Percentiles rank a stretch among this genome's conserved stretches.
phyloP scores from a whole-genome alignment of 768 basidiomycete genomes.

The Lactifluus rugatus region DNA sequence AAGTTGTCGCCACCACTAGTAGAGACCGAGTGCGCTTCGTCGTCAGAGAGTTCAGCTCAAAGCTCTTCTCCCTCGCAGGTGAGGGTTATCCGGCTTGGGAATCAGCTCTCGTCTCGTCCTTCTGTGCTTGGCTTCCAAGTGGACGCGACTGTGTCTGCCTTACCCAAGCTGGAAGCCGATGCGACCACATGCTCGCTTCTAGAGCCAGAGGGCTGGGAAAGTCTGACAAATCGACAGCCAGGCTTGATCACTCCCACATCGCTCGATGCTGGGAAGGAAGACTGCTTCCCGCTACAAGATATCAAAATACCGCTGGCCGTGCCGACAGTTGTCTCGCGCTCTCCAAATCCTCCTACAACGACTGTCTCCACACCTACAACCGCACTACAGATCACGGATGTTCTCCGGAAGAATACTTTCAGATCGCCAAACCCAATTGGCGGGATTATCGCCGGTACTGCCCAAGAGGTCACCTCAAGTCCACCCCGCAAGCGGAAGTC shows the following conservation, averaged over 20 bases:
- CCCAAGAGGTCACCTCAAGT: background rate
- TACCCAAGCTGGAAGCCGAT: background rate
- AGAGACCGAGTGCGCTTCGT: background rate
- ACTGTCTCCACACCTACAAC: background rate
- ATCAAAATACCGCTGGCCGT: background rate
- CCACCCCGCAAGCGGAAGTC: slow-evolving; percentile 3
- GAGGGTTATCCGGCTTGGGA: background rate
- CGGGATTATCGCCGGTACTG: background rate
- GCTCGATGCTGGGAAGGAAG: background rate
- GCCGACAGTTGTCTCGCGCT: background rate
- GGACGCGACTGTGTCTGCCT: background rate
- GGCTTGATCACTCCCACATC: background rate
- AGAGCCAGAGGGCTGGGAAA: background rate
- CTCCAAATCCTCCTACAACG: background rate
- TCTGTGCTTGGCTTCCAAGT: background rate
- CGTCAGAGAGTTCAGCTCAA: background rate
- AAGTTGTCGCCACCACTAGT: background rate
- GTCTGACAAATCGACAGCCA: background rate
- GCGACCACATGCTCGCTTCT: background rate
- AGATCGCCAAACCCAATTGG: background rate
- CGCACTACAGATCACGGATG: background rate
- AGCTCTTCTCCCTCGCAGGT: background rate
- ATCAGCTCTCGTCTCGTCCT: background rate
- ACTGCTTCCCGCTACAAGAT: background rate
- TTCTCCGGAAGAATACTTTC: background rate